These are phyloP conservation scores for Colletotrichum sp. DNA, from an alignment of 2,329 filamentous ascomycete species.

Conservation along the genomic window DNA sequence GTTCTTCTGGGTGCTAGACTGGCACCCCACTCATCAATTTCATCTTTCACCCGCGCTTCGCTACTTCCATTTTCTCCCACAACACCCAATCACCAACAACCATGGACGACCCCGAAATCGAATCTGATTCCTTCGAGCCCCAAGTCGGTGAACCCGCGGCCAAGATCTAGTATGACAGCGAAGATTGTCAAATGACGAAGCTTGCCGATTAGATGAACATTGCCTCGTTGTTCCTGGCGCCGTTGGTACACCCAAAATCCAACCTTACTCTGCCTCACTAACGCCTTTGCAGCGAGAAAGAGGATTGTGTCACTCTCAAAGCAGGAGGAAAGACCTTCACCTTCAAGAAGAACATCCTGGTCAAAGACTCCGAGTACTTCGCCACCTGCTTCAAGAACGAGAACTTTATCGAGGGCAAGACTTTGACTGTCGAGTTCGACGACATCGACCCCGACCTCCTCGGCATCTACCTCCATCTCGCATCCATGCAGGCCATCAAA, in stretches of 20 bases:
- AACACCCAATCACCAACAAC: neutral
- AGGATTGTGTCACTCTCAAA: neutral
- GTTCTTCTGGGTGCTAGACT: neutral
- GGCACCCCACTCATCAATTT: neutral
- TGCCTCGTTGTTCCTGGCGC: neutral
- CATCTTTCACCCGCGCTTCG: neutral
- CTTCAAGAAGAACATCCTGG: neutral
- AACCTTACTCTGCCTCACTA: neutral
- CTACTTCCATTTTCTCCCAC: neutral
- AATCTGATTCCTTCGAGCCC: too few species aligned
- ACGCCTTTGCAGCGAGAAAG: rapidly evolving
- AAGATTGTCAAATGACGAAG: neutral
- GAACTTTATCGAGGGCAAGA: neutral
- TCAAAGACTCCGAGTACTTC: neutral
- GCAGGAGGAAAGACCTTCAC: neutral
- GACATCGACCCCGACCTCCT: neutral
- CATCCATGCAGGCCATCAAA: neutral
- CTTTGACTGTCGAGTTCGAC: neutral
- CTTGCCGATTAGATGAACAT: neutral
- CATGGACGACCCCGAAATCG: too few species aligned
- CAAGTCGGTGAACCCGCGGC: too few species aligned
- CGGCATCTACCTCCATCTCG: neutral
- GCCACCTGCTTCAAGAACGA: neutral
- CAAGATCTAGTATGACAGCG: rapidly evolving
- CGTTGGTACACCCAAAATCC: neutral